A percentile compares a stretch with the other conserved stretches of the same genome.
These are phyloP conservation scores for Cudoniella acicularis DNA, from an alignment of 495 filamentous ascomycete genomes.

Conservation along the genomic window DNA sequence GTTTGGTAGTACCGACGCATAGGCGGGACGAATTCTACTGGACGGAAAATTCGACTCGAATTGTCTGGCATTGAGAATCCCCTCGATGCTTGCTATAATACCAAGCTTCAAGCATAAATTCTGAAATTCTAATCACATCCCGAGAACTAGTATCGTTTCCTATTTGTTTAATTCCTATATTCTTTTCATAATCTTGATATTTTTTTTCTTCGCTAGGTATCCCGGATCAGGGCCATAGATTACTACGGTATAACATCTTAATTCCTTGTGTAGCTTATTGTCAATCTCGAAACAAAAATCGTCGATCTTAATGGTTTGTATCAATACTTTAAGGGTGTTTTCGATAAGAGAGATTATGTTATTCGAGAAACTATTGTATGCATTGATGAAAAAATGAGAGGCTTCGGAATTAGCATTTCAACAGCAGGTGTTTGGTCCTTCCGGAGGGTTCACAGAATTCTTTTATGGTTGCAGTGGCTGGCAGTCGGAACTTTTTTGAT, in stretches of 20 bases:
- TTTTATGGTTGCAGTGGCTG: neutral
- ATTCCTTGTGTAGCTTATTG: conserved; percentile 33
- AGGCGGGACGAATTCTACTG: too few relatives aligned
- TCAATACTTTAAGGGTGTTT: conserved; percentile 56
- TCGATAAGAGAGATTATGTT: conserved; percentile 81
- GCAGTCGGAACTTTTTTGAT: neutral
- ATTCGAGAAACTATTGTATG: conserved; percentile 93
- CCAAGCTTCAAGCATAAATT: conserved; percentile 69
- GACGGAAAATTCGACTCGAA: too few relatives aligned
- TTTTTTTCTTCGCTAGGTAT: conserved; percentile 49
- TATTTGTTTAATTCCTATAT: conserved; percentile 65
- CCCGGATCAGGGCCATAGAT: conserved; percentile 82
- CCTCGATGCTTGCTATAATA: too few relatives aligned
- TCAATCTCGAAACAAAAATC: conserved; percentile 25
- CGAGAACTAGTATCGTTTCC: conserved; percentile 68
- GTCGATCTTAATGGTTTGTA: conserved; percentile 73
- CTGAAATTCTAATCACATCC: conserved; percentile 92
- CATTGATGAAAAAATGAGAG: conserved; percentile 74
- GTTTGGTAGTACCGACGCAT: too few relatives aligned
- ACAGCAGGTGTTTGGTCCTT: conserved; percentile 3
- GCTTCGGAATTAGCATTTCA: conserved; percentile 17
- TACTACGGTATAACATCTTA: conserved; percentile 66
- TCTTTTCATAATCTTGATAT: conserved; percentile 75
- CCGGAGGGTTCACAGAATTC: neutral
- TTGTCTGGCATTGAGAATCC: too few relatives aligned